Evolutionary conservation across 371 early-diverging fungal species (phyloP), one percentile per base, ranked within the genome.

Genomic region (Rhizomucor pusillus): DNA sequence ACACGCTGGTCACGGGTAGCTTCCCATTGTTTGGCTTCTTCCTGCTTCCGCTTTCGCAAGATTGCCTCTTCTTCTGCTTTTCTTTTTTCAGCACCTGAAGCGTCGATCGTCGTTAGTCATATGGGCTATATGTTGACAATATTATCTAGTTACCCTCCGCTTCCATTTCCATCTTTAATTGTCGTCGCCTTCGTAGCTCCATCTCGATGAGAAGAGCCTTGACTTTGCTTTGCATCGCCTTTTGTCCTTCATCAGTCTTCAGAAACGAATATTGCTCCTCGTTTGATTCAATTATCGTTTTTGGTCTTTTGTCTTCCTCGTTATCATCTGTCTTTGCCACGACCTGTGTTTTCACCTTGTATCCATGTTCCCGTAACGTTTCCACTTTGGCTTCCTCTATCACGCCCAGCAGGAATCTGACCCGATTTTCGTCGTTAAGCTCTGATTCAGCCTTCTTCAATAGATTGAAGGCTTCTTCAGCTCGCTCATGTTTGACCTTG

Each of bases 361-460:
- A 39, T 13, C 78, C 71, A 55, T 73, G 54, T 6, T 73, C 78
- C 47, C 79, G 67, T 50, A 81, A 65, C n/a, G 77, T 81, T 43
- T 81, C 80, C 24, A 77, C 76, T 44, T 86, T 78, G 4, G 91
- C 90, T 58, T 90, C 90, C 43, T 77, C 80, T 24, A 86, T 74
- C 39, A 86, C 72, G n/a, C 71, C 66, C 37, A 82, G 49, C n/a
- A 91, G 66, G 39, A 79, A 80, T 22, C 66, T 58, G 22, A 88
- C 73, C 43, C 81, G 80, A 0, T 66, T 75, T 20, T 86, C 80
- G 57, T 90, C 91, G 66, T 77, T 79, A 25, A 92, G 71, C 53
- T 88, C 87, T 0, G 79, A 76, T 67, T 90, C 92, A 18, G 94
- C 94, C 62, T 85, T 84, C 57, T 93, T 93, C n/a, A 95, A 73